These are phyloP conservation scores for Trichoderma sp. DNA, from an alignment of 2,329 filamentous ascomycete species.

Conservation along the genomic window DNA sequence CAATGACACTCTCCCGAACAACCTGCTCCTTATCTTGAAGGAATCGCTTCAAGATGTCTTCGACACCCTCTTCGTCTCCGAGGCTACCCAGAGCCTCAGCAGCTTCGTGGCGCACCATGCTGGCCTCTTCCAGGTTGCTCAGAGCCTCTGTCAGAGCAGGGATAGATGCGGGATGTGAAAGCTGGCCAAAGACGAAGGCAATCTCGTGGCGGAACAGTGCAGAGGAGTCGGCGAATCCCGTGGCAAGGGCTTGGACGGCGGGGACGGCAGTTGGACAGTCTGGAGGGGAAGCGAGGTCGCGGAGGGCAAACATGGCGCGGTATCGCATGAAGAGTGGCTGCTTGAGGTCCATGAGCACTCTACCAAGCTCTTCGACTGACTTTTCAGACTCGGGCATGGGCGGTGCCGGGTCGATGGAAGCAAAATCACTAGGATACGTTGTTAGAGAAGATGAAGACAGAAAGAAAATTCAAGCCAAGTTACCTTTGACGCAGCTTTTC, in stretches of 20 bases:
- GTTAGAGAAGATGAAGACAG: conserved; percentile 37
- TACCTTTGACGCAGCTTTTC: conserved; percentile 86
- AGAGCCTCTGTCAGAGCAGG: conserved; percentile 81
- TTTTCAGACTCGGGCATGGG: conserved; percentile 73
- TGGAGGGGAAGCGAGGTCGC: conserved; percentile 91
- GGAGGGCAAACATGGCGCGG: conserved; percentile 95
- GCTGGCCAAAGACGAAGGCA: conserved; percentile 95
- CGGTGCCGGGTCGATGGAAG: conserved; percentile 92
- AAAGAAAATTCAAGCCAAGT: conserved; percentile 33
- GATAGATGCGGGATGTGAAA: conserved; percentile 95
- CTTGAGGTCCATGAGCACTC: conserved; percentile 75
- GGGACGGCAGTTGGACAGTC: conserved; percentile 86
- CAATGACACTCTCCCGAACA: conserved; percentile 90
- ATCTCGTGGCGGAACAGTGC: conserved; percentile 97
- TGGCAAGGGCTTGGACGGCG: conserved; percentile 84
- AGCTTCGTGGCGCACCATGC: conserved; percentile 97
- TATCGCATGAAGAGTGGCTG: conserved; percentile 89
- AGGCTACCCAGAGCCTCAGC: conserved; percentile 94
- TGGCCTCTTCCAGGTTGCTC: conserved; percentile 77
- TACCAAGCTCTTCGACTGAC: conserved; percentile 74
- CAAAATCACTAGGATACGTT: conserved; percentile 72
- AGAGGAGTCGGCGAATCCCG: conserved; percentile 81
- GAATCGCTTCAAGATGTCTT: conserved; percentile 81
- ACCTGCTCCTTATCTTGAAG: conserved; percentile 90
- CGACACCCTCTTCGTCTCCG: conserved; percentile 90